Base-by-base conservation (phyloP, 2,329 filamentous ascomycete genomes). In the Fusarium subglutinans region DNA sequence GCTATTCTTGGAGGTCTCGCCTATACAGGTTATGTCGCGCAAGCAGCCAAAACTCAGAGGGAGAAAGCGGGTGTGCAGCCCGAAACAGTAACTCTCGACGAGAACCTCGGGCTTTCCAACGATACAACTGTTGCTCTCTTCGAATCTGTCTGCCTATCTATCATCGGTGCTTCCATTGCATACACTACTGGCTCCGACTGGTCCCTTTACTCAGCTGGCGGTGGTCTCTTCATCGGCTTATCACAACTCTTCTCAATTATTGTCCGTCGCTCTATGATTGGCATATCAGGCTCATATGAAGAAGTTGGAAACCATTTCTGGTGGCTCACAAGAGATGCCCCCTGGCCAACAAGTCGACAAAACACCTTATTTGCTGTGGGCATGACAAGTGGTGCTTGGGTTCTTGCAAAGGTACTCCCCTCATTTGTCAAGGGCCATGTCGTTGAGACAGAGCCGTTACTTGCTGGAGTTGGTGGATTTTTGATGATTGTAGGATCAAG, bases 251-350 rank as follows among this genome's bases (percentile, higher is more conserved):
- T 87, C 8, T 91, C 89, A 1, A 79, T 92, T 1, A 66, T 89
- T 17, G 76, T 87, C 40, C 87, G 90, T 30, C 84, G 84, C 28
- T 82, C 85, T 45, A 84, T 91, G 66, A 79, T 93, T 8, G 91
- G 91, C 11, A 87, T 90, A 5, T 92, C 90, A 6, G 84, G 84
- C 3, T 87, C 87, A 1, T 93, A 90, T 73, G 89, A 92, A 76
- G 90, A 92, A 75, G 72, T 87, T 10, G 90, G 90, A 14, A 86
- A 86, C 61, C 84, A 86, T 73, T 84, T 91, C 70, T 87, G 86
- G 83, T 84, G 84, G 77, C 47, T 85, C 5, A 58, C 82, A 50
- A 73, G 79, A 15, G 80, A 82, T 24, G 79, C 77, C 24, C 56
- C 74, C 1, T 78, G 77, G 59, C 82, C 81, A 22, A 79, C 75